Evolutionary conservation across 164 flowering plant species (phyloP).

Genomic region (Aristolochia fimbriata): DNA sequence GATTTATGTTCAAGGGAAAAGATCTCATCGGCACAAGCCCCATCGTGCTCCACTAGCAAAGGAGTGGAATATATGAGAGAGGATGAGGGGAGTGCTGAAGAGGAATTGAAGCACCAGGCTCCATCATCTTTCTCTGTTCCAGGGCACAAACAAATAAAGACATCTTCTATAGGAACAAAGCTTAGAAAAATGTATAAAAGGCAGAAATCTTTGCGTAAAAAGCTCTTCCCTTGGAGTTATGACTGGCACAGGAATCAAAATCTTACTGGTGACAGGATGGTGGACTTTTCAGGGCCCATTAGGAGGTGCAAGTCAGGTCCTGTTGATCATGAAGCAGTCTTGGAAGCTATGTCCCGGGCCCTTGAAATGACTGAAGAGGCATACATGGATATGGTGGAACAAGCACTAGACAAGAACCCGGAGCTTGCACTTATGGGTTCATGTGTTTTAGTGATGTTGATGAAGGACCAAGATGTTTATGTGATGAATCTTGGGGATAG

Average conservation of each 20-base stretch:
- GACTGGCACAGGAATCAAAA: slow-evolving; percentile 58
- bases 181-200: slow-evolving; percentile 42
- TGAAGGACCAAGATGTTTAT: slow-evolving; percentile 69
- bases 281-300: slow-evolving; percentile 25
- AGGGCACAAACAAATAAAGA: slow-evolving; percentile 24
- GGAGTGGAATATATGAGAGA: slow-evolving; percentile 18
- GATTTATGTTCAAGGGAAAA: slow-evolving; percentile 12
- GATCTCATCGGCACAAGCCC: slow-evolving; percentile 15
- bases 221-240: slow-evolving; percentile 60
- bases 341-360: slow-evolving; percentile 49
- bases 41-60: slow-evolving; percentile 15
- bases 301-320: slow-evolving; percentile 44
- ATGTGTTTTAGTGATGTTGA: slow-evolving; percentile 59
- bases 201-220: slow-evolving; percentile 54
- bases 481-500: slow-evolving; percentile 72
- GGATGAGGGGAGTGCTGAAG: slow-evolving; percentile 16
- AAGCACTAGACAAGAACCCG: slow-evolving; percentile 37
- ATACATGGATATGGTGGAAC: slow-evolving; percentile 55
- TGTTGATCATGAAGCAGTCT: slow-evolving; percentile 45
- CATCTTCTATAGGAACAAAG: slow-evolving; percentile 31
- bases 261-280: slow-evolving; percentile 21
- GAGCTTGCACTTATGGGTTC: slow-evolving; percentile 73
- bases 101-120: slow-evolving; percentile 16
- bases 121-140: slow-evolving; percentile 14
- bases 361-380: slow-evolving; percentile 48